Evolutionary conservation across 495 filamentous ascomycete species (phyloP), one percentile per base, ranked within the genome.

Genomic region (Hypoxylon perforatum): DNA sequence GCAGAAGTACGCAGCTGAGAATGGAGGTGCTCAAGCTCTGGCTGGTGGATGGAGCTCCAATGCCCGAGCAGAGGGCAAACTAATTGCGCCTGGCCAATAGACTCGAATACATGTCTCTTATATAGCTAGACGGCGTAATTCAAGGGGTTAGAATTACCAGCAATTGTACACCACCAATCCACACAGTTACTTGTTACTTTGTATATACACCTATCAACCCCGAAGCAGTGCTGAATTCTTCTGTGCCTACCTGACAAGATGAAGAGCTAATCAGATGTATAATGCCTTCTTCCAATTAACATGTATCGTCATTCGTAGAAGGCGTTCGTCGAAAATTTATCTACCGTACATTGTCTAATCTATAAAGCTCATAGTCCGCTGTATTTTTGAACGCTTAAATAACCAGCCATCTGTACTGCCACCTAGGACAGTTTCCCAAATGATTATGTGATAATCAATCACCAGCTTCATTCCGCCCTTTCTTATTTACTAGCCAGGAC

Each of bases 31-130:
- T 66, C 86, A 91, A 46, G 39, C 70, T 54, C 81, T 92, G 72
- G 94, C 92, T 41, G 95, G 95, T 73, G 95, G 95, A 39, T 97
- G 93, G 95, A 80, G 84, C 65, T 91, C 91, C 56, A 82, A 92
- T 77, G 81, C 92, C 59, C 80, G 80, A 74, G 85, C 87, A 74
- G 85, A 93, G 81, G 94, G 94, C 65, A 88, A 90, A 78, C 78
- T 97, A 57, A 87, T 97, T 75, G 87, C 94, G 36, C 95, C 95
- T 50, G 95, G 96, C 69, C 91, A 93, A 81, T 92, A 87, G 80
- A 66, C 39, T 25, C 9, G 39, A 51, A 17, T 48, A 11, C 21
- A 39, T 33, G 28, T 44, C 49, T 52, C 17, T 64, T 52, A 57
- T 52, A 63, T 10, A 19, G 45, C 50, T 57, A 46, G 66, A 69